These are phyloP conservation scores for Cercis canadensis DNA, from an alignment of 306 rosid species.

Conservation along the genomic window DNA sequence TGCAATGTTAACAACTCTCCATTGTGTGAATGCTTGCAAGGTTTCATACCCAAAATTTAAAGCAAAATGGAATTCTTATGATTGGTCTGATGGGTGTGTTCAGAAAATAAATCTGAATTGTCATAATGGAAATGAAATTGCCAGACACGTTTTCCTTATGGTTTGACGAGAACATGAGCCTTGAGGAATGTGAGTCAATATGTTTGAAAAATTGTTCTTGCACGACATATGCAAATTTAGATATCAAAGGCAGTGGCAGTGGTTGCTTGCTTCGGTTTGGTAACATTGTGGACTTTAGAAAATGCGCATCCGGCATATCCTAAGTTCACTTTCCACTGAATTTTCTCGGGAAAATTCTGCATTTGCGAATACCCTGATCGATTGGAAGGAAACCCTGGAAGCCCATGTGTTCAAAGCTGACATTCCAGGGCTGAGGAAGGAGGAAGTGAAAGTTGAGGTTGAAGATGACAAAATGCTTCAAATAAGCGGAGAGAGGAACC, in stretches of 20 bases:
- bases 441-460: too few relatives aligned
- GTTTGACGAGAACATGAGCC: constrained; percentile 7
- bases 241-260: constrained; percentile 14
- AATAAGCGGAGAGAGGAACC: too few relatives aligned
- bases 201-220: constrained; percentile 40
- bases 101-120: background rate
- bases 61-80: background rate
- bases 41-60: background rate
- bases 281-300: constrained; percentile 29
- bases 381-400: too few relatives aligned
- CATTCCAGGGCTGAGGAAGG: too few relatives aligned
- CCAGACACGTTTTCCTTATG: background rate
- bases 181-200: constrained; percentile 10
- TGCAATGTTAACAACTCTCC: background rate
- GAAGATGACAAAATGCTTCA: too few relatives aligned
- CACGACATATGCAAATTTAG: constrained; percentile 27
- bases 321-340: too few relatives aligned
- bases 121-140: background rate
- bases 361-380: too few relatives aligned
- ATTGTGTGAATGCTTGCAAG: background rate
- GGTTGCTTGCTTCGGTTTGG: constrained; percentile 45
- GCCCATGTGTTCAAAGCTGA: too few relatives aligned
- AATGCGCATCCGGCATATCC: background rate
- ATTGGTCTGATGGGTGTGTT: background rate
- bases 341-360: too few relatives aligned